A percentile compares a stretch with the other conserved stretches of the same genome.
These are phyloP conservation scores for Stachybotrys chlorohalonatus DNA, from an alignment of 2,329 filamentous ascomycete species.

Conservation along the genomic window DNA sequence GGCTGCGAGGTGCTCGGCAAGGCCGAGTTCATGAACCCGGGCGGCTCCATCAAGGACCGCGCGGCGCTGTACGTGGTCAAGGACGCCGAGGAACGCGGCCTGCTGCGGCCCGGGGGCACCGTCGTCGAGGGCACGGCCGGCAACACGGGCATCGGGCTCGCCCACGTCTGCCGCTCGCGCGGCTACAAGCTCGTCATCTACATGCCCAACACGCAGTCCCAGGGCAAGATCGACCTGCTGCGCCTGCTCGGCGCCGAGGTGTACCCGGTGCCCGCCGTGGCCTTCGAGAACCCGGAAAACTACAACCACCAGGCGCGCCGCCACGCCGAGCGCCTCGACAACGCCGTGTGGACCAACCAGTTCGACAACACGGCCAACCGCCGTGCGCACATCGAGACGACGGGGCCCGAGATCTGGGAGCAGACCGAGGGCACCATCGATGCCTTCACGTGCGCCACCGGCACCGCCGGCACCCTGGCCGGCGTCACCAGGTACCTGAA, in stretches of 20 bases:
- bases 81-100: conserved; percentile 82
- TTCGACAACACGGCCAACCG: conserved; percentile 96
- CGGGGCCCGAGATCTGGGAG: conserved; percentile 92
- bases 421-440: conserved; percentile 82
- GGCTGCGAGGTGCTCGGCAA: conserved; percentile 94
- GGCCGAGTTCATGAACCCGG: conserved; percentile 97
- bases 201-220: conserved; percentile 98
- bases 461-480: conserved; percentile 85
- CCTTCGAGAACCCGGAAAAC: conserved; percentile 90
- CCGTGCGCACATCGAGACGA: conserved; percentile 91
- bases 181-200: conserved; percentile 97
- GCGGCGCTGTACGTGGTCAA: conserved; percentile 90
- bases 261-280: conserved; percentile 88
- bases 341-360: conserved; percentile 97
- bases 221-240: conserved; percentile 93
- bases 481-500: conserved; percentile 86
- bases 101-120: conserved; percentile 77
- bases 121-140: conserved; percentile 96
- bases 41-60: conserved; percentile 91
- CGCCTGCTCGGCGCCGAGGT: conserved; percentile 89
- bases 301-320: conserved; percentile 94
- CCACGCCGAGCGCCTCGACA: conserved; percentile 78
- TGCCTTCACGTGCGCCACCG: conserved; percentile 91
- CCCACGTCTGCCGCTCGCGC: conserved; percentile 85
- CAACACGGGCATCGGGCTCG: conserved; percentile 95